Base-by-base conservation (phyloP, 371 early-diverging fungal species). In the Mortierella sp. region DNA sequence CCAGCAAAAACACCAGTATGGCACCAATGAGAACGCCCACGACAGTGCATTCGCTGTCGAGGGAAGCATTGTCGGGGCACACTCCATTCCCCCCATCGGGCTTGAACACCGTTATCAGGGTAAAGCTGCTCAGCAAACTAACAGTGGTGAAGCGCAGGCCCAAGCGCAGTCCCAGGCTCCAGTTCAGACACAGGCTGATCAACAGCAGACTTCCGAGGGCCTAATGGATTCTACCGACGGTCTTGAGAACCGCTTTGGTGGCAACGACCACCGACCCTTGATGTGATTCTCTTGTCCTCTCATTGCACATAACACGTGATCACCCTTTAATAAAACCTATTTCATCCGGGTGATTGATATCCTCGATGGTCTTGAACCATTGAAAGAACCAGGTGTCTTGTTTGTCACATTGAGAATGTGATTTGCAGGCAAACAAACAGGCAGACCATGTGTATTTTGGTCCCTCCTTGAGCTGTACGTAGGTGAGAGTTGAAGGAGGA, bases 1-100 rank as follows among this genome's bases (percentile, higher is more conserved):
- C 68, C 68, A 68, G 41, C 7, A 41, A 24, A 11, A 71, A 6
- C 76, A 79, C 38, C 83, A 78, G 70, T 76, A 76, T 43, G 79
- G 76, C 16, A 48, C 76, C 2, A 24, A 43, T 1, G 76, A 70
- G 0, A 76, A 35, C 51, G 65, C 27, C 21, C 80, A 83, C 68
- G 83, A 83, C 56, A 79, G 76, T 44, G 83, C 83, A 10, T 77
- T 75, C 49, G 73, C 27, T 27, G 74, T 70, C 29, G 80, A 80
- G 41, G 80, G 78, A 21, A 44, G 7, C n/a, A 14, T 80, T 16
- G 68, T 55, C n/a, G 83, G 83, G 1, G 77, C 83, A 16, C 80
- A 83, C 49, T 80, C 83, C n/a, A 74, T 76, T 58, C 83, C 83
- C 0, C 83, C 83, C 1, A 74, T 78, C 79, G 29, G 29, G 6